Evolutionary conservation across 306 rosid species (phyloP).

Genomic region (Pterocarpus macrocarpus): DNA sequence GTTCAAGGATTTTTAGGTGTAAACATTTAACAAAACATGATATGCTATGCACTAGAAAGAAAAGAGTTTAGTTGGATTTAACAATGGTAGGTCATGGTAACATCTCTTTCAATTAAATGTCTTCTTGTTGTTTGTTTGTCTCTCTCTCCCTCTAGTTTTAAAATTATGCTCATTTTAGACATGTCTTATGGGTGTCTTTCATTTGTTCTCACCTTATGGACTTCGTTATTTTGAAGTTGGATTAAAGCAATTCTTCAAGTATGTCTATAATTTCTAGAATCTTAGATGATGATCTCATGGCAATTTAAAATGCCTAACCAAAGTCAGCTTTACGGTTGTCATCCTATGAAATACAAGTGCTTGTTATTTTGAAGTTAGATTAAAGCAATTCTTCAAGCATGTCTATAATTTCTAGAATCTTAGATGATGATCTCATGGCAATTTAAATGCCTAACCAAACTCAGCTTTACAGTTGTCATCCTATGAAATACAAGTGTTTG

Average conservation of each 20-base stretch:
- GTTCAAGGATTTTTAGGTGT: conserved; percentile 6
- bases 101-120: not conserved
- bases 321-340: not conserved
- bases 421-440: not conserved
- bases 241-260: not conserved
- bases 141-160: not conserved
- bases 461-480: conserved; percentile 13
- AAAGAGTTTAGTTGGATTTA: conserved; percentile 2
- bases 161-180: conserved; percentile 15
- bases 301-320: conserved; percentile 23
- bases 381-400: not conserved
- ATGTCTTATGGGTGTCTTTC: not conserved
- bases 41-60: conserved; percentile 13
- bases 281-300: conserved; percentile 5
- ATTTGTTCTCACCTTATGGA: not conserved
- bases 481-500: conserved; percentile 38
- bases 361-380: conserved; percentile 30
- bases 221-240: conserved; percentile 4
- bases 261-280: conserved; percentile 27
- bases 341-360: conserved; percentile 32
- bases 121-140: not conserved
- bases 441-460: not conserved
- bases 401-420: conserved; percentile 32
- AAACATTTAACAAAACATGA: conserved; percentile 16
- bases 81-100: not conserved